phyloP scores from a whole-genome alignment of 495 filamentous ascomycete genomes.

The Penicillium cosmopolitanum region DNA sequence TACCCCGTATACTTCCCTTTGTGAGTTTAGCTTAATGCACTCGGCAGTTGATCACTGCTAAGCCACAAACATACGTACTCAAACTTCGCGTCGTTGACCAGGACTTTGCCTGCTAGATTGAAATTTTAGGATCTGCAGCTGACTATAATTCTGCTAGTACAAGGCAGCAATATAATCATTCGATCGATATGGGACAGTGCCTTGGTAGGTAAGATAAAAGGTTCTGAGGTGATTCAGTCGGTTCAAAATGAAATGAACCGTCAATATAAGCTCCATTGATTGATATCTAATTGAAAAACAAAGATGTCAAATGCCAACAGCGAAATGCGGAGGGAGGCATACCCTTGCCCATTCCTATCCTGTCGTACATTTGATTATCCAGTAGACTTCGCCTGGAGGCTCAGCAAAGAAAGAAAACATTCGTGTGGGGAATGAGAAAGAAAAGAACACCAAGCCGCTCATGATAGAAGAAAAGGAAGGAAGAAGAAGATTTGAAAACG shows the following conservation, averaged over 20 bases:
- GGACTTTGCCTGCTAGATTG: too few species aligned
- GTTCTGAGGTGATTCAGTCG: neutral
- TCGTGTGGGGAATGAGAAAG: slow-evolving; percentile 11
- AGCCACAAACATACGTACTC: too few species aligned
- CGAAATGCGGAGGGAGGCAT: neutral
- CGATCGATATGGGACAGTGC: too few species aligned
- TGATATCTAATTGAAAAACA: neutral
- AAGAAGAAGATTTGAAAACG: slow-evolving; percentile 18
- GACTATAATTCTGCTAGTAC: too few species aligned
- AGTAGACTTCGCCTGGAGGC: slow-evolving; percentile 2
- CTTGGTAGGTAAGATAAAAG: neutral
- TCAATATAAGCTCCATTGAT: slow-evolving; percentile 3
- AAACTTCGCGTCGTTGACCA: too few species aligned
- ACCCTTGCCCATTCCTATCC: neutral
- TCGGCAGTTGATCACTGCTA: too few species aligned
- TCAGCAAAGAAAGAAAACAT: slow-evolving; percentile 1
- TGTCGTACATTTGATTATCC: slow-evolving; percentile 11
- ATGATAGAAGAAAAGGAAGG: slow-evolving; percentile 14
- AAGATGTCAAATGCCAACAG: neutral
- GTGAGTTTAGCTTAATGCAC: too few species aligned
- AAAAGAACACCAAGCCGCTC: slow-evolving; percentile 28
- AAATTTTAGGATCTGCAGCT: too few species aligned
- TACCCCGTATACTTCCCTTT: too few species aligned
- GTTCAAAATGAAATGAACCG: neutral
- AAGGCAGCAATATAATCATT: too few species aligned